Conservation (phyloP, 2,329 filamentous ascomycete genomes). For the Exophiala alcalophila region DNA sequence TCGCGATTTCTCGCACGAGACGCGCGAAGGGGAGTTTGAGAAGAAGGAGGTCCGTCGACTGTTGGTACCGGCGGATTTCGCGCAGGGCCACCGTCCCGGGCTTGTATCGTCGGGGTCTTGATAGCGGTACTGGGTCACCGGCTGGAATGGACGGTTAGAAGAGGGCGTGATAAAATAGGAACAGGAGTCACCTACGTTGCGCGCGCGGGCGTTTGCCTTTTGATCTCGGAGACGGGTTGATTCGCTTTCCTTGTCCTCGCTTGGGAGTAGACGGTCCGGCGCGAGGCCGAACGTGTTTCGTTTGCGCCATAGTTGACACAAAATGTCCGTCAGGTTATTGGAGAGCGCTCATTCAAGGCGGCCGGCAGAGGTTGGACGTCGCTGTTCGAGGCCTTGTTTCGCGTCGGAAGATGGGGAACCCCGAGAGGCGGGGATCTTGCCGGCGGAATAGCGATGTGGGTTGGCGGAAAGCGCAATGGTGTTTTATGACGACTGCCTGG, state of each 20-base stretch:
- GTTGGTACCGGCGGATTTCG: slow-evolving; percentile 90
- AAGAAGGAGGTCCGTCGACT: slow-evolving; percentile 81
- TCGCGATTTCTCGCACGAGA: slow-evolving; percentile 52
- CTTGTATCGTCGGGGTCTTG: slow-evolving; percentile 61
- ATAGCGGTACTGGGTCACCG: slow-evolving; percentile 68
- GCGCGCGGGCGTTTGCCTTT: slow-evolving; percentile 28
- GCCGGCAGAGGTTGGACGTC: too few species aligned
- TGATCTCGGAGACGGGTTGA: slow-evolving; percentile 20
- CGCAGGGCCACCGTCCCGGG: slow-evolving; percentile 83
- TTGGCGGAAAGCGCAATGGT: too few species aligned
- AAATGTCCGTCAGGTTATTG: too few species aligned
- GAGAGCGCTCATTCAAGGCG: too few species aligned
- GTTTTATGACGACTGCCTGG: too few species aligned
- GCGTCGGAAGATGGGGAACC: too few species aligned
- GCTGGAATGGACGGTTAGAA: too few species aligned
- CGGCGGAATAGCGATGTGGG: too few species aligned
- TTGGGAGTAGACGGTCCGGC: slow-evolving; percentile 20
- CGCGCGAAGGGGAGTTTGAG: slow-evolving; percentile 53
- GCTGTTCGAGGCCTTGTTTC: too few species aligned
- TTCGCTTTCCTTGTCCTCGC: slow-evolving; percentile 21
- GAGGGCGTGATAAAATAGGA: too few species aligned
- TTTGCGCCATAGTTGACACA: slow-evolving; percentile 22
- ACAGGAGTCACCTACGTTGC: slow-evolving; percentile 32
- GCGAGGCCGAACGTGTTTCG: slow-evolving; percentile 22
- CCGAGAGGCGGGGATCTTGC: too few species aligned